Base-by-base conservation (phyloP, 306 rosid species). In the Casuarina equisetifolia region DNA sequence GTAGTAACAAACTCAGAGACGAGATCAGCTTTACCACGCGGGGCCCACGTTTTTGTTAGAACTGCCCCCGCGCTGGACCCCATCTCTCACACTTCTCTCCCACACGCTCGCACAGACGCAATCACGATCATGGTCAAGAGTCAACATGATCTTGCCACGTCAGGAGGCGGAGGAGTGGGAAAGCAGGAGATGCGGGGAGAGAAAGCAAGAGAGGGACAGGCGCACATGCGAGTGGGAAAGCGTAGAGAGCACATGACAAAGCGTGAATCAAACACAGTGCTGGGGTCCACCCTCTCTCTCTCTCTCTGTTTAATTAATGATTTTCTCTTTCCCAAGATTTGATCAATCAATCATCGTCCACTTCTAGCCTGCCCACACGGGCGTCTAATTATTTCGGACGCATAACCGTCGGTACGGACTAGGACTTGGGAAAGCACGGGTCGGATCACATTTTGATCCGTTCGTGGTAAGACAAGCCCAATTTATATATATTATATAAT, bases 211-310 rank as follows among this genome's bases (percentile, higher is more conserved):
- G 40, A 76, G 73, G 69, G 84, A 80, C 84, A 80, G 57, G 55
- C 9, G 82, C 84, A 84, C 84, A 80, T 80, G 84, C 63, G 61
- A 76, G 70, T 74, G 75, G 78, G 48, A 44, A 81, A 52, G 76
- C 75, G 40, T 49, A 58, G 71, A 58, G 11, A 9, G 72, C 80
- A 51, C 64, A 76, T 38, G 66, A 59, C 55, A 4, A 69, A 32
- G 63, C 54, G 8, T 62, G 62, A 46, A 38, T 39, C 36, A 19
- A 62, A 43, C 40, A 39, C 3, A 1, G 53, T 4, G 10, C 49
- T 58, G 4, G 16, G 58, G 44, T 70, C 58, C 49, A 1, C 19
- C 25, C 20, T 63, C 32, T 36, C 35, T 44, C 32, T 36, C 35
- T 44, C 0, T 51, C 52, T 20, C 1, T 39, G 0, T 52, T 5